Evolutionary conservation across 2,329 filamentous ascomycete genomes (phyloP), one percentile per base, ranked within the genome.

Genomic region (Harringtonia aguacate): DNA sequence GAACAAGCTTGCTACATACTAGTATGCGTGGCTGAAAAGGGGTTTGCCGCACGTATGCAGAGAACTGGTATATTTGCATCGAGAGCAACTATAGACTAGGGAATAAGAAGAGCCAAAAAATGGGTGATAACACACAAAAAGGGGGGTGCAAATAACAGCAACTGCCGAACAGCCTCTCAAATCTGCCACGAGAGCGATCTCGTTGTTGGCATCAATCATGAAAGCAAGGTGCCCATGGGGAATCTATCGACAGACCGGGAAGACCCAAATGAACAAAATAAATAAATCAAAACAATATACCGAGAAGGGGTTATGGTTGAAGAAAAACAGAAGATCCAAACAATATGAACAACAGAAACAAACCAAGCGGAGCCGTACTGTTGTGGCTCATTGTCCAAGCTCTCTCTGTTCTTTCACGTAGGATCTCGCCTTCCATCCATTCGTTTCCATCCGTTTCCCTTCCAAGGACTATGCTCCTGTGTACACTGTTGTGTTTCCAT

Each of bases 241-340:
- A 49, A 49, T 49, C 48, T 49, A 49, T 49, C 39, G 41, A 47
- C 39, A 40, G 39, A 45, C 36, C 22, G 36, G 22, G 38, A 18
- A 38, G n/a, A 20, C 31, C 41, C 6, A 27, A 28, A 24, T 4
- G 14, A 13, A 39, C 7, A 9, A 44, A 41, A 24, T 3, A 22
- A 4, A 34, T 17, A 34, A 17, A 33, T 12, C 15, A 10, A 28
- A 17, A 12, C 24, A 27, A 18, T 10, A 20, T 8, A 35, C 3
- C 17, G 9, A 31, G 22, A 8, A 13, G 12, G 8, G 18, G n/a
- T n/a, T n/a, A n/a, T n/a, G 13, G 14, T 17, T 7, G n/a, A 34
- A 36, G 27, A 14, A 29, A 36, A 42, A 13, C 8, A 7, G 4
- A 27, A 22, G 14, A 28, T 39, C 30, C 28, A 39, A 27, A 12